Percentiles rank a stretch among this genome's conserved stretches.
Conservation (phyloP, 2,329 filamentous ascomycete species). For the Phyllosticta paracitricarpa region DNA sequence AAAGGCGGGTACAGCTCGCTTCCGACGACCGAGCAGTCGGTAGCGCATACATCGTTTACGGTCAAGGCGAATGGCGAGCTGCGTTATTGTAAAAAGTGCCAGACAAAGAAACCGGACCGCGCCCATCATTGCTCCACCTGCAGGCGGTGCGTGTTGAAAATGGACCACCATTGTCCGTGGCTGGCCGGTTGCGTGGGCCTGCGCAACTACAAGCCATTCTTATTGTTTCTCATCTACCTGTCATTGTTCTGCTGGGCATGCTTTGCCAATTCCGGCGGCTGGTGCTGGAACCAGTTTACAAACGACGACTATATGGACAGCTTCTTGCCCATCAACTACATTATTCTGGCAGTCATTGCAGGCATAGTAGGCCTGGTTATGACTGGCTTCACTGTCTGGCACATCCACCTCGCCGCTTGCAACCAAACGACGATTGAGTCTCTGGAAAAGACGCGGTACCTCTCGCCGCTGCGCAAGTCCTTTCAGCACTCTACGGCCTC, state of each 20-base stretch:
- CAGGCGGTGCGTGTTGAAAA: constrained; percentile 89
- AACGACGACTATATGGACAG: constrained; percentile 63
- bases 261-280: constrained; percentile 66
- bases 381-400: constrained; percentile 83
- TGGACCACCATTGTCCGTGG: constrained; percentile 99
- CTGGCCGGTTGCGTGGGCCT: constrained; percentile 90
- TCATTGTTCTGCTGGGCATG: constrained; percentile 74
- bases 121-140: constrained; percentile 96
- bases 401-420: constrained; percentile 66
- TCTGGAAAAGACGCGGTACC: constrained; percentile 88
- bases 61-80: constrained; percentile 83
- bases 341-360: constrained; percentile 74
- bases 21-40: constrained; percentile 55
- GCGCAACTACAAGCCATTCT: constrained; percentile 89
- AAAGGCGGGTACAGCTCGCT: constrained; percentile 58
- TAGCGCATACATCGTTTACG: constrained; percentile 65
- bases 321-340: constrained; percentile 80
- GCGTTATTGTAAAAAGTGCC: constrained; percentile 96
- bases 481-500: constrained; percentile 50
- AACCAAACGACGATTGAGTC: constrained; percentile 94
- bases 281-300: constrained; percentile 77
- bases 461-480: constrained; percentile 65
- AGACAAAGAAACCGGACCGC: constrained; percentile 86
- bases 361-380: constrained; percentile 89
- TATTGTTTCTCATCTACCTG: constrained; percentile 85